Conservation (phyloP, 768 basidiomycete species). For the Fomitopsis pulvina region DNA sequence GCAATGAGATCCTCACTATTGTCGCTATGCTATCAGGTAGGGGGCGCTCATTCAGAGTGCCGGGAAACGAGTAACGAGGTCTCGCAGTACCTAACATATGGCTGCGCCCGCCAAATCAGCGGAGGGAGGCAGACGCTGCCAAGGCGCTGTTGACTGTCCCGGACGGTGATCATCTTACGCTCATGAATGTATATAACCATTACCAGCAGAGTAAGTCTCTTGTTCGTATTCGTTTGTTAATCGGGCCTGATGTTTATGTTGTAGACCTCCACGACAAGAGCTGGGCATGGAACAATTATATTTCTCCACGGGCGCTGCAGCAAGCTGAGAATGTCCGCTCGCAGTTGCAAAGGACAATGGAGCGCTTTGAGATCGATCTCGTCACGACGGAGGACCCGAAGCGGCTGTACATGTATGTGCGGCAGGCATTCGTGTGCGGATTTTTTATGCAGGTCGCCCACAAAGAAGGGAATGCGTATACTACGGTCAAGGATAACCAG, state of each 20-base stretch:
- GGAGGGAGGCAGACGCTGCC: slow-evolving; percentile 89
- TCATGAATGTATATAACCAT: slow-evolving; percentile 94
- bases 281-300: slow-evolving; percentile 90
- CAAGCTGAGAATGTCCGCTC: slow-evolving; percentile 93
- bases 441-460: slow-evolving; percentile 99
- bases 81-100: slow-evolving; percentile 84
- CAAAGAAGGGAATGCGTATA: slow-evolving; percentile 78
- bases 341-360: slow-evolving; percentile 89
- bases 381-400: slow-evolving; percentile 54
- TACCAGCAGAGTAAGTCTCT: slow-evolving; percentile 67
- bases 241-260: background rate
- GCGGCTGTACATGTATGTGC: slow-evolving; percentile 59
- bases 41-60: background rate
- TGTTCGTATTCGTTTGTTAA: background rate
- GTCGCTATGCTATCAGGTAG: slow-evolving; percentile 93
- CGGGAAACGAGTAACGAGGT: no score
- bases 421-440: slow-evolving; percentile 81
- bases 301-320: slow-evolving; percentile 73
- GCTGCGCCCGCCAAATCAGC: slow-evolving; percentile 77
- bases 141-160: slow-evolving; percentile 86
- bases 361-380: slow-evolving; percentile 76
- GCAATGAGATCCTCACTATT: slow-evolving; percentile 91
- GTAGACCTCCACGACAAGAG: slow-evolving; percentile 70
- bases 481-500: slow-evolving; percentile 87
- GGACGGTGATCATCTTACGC: slow-evolving; percentile 92